A percentile compares a stretch with the other conserved stretches of the same genome.
phyloP scores from a whole-genome alignment of 1,284 basidiomycete species.

The Ustilago tritici region DNA sequence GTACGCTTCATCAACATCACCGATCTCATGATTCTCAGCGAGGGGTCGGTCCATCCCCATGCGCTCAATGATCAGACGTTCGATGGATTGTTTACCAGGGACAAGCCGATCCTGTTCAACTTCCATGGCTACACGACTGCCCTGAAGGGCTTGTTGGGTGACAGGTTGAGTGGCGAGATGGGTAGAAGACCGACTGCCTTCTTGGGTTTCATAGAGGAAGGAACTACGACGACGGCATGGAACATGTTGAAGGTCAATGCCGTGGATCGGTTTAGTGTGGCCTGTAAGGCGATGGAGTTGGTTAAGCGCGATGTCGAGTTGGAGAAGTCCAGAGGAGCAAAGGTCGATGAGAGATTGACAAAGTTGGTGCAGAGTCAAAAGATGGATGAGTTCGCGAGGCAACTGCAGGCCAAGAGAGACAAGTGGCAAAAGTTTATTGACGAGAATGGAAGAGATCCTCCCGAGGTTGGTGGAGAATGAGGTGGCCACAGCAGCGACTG shows the following conservation, averaged over 20 bases:
- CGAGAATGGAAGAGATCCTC: constrained; percentile 54
- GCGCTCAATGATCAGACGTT: constrained; percentile 77
- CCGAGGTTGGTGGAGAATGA: constrained; percentile 1
- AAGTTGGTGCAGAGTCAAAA: constrained; percentile 63
- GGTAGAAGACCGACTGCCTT: constrained; percentile 12
- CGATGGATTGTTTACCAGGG: constrained; percentile 64
- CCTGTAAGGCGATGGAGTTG: constrained; percentile 70
- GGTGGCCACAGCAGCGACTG: background rate
- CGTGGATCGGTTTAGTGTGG: constrained; percentile 71
- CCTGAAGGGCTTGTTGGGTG: constrained; percentile 48
- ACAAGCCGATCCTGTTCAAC: constrained; percentile 75
- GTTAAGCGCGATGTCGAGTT: constrained; percentile 16
- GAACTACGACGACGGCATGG: constrained; percentile 72
- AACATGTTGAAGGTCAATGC: constrained; percentile 72
- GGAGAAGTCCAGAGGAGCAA: constrained; percentile 27
- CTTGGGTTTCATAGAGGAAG: constrained; percentile 71
- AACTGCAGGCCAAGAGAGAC: constrained; percentile 70
- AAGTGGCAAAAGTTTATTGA: constrained; percentile 70
- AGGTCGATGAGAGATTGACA: constrained; percentile 30
- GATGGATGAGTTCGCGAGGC: constrained; percentile 68
- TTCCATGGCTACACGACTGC: constrained; percentile 76
- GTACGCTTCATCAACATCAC: constrained; percentile 68
- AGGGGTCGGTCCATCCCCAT: constrained; percentile 81
- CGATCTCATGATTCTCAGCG: constrained; percentile 81
- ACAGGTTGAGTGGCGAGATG: constrained; percentile 33